phyloP scores from a whole-genome alignment of 2,329 filamentous ascomycete genomes.

The Xylariaceae sp. region DNA sequence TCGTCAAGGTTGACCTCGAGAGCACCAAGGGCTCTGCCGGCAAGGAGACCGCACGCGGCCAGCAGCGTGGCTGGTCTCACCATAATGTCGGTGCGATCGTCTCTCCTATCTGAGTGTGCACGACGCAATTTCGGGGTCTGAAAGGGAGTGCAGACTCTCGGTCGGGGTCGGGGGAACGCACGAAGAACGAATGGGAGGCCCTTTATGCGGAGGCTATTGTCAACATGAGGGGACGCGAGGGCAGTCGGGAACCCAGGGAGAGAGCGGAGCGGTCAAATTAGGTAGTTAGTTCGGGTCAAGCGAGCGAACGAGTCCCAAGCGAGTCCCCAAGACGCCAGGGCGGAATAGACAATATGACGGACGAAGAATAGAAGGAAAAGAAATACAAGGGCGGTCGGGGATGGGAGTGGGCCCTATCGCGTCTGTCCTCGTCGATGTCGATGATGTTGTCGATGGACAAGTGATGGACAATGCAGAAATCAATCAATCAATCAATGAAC shows the following conservation, averaged over 20 bases:
- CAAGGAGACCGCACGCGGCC: slow-evolving; percentile 26
- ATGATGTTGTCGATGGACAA: background rate
- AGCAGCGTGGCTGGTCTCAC: slow-evolving; percentile 24
- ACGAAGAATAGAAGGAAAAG: background rate
- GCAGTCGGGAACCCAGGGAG: background rate
- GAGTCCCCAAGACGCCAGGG: background rate
- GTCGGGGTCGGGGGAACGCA: background rate
- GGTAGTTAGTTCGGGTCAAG: background rate
- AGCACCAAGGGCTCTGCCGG: slow-evolving; percentile 23
- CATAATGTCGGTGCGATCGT: slow-evolving; percentile 9
- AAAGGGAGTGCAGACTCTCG: slow-evolving; percentile 1
- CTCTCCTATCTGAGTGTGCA: background rate
- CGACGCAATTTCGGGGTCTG: background rate
- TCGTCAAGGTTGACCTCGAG: slow-evolving; percentile 30
- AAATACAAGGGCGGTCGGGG: background rate
- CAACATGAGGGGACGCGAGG: background rate
- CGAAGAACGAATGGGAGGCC: background rate
- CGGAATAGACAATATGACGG: background rate
- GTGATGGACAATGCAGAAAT: background rate
- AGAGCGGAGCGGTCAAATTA: background rate
- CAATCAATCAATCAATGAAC: background rate
- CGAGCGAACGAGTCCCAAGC: background rate
- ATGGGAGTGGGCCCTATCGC: too few species aligned
- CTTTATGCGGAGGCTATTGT: slow-evolving; percentile 9
- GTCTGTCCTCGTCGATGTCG: too few species aligned